Evolutionary conservation across 495 filamentous ascomycete species (phyloP).

Genomic region (Endocarpon pusillum): DNA sequence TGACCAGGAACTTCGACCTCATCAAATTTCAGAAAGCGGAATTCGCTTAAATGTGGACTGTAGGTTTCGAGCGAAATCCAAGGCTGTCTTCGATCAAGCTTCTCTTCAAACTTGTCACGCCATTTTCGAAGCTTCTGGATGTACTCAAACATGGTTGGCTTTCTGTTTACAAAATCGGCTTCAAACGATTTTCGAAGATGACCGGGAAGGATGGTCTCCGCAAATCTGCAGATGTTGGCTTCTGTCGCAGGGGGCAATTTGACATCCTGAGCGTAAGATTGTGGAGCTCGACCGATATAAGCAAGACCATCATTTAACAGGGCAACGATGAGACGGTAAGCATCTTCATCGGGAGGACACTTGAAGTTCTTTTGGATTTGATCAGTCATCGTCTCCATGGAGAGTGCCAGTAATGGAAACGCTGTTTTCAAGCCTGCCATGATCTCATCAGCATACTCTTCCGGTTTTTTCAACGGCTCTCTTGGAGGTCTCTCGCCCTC

Average conservation of each 20-base stretch:
- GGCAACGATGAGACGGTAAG: conserved; percentile 92
- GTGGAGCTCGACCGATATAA: conserved; percentile 74
- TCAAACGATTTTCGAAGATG: conserved; percentile 93
- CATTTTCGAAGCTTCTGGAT: conserved; percentile 92
- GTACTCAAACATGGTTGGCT: conserved; percentile 93
- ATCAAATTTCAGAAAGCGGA: conserved; percentile 92
- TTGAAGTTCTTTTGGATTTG: conserved; percentile 98
- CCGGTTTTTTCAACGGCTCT: conserved; percentile 54
- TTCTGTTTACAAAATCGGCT: conserved; percentile 79
- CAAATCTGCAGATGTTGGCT: conserved; percentile 88
- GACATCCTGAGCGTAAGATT: conserved; percentile 72
- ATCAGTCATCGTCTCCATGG: conserved; percentile 99
- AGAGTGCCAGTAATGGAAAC: conserved; percentile 85
- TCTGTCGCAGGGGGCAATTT: conserved; percentile 83
- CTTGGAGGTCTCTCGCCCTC: conserved; percentile 7
- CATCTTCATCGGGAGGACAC: conserved; percentile 94
- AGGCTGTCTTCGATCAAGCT: conserved; percentile 70
- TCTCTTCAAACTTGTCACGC: conserved; percentile 96
- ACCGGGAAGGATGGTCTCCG: conserved; percentile 81
- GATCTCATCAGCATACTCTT: conserved; percentile 93
- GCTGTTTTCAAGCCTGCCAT: conserved; percentile 87
- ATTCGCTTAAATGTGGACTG: conserved; percentile 84
- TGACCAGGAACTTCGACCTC: conserved; percentile 97
- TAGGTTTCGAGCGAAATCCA: conserved; percentile 58
- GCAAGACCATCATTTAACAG: conserved; percentile 82